Evolutionary conservation across 805 yeast species (phyloP).

Genomic region (Yarrowia sp.): DNA sequence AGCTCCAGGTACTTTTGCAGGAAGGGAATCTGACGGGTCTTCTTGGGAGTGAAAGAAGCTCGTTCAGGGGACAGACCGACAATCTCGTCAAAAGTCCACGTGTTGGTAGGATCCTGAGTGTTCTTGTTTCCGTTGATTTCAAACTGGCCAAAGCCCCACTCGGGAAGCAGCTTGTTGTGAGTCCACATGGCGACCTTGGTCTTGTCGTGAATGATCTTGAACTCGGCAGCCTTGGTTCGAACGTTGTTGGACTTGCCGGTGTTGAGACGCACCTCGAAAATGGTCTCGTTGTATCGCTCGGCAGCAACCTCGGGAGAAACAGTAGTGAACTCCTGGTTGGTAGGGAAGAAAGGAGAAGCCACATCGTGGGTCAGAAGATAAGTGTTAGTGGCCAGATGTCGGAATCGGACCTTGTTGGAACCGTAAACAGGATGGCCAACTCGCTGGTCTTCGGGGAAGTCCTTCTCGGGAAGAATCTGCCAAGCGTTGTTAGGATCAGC

Average conservation of each 20-base stretch:
- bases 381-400: constrained; percentile 77
- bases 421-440: constrained; percentile 52
- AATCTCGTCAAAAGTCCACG: constrained; percentile 75
- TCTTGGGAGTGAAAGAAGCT: constrained; percentile 60
- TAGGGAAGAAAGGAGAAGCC: constrained; percentile 86
- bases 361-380: constrained; percentile 88
- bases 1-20: constrained; percentile 84
- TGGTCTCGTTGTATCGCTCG: constrained; percentile 60
- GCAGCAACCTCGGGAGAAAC: constrained; percentile 58
- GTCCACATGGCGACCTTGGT: constrained; percentile 95
- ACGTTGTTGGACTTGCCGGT: constrained; percentile 51
- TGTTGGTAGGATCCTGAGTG: constrained; percentile 58
- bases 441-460: constrained; percentile 43
- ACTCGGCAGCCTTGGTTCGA: constrained; percentile 64
- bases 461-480: constrained; percentile 70
- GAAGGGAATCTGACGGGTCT: constrained; percentile 63
- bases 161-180: constrained; percentile 82
- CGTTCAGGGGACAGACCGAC: constrained; percentile 62
- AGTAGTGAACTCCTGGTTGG: constrained; percentile 92
- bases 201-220: constrained; percentile 75
- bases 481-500: constrained; percentile 67
- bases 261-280: constrained; percentile 67
- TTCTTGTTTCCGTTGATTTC: constrained; percentile 96
- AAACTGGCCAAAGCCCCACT: constrained; percentile 89
- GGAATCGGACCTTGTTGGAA: constrained; percentile 72